Evolutionary conservation across 345 rosid genomes (phyloP), one percentile per base, ranked within the genome.

Genomic region (Lumnitzera littorea): DNA sequence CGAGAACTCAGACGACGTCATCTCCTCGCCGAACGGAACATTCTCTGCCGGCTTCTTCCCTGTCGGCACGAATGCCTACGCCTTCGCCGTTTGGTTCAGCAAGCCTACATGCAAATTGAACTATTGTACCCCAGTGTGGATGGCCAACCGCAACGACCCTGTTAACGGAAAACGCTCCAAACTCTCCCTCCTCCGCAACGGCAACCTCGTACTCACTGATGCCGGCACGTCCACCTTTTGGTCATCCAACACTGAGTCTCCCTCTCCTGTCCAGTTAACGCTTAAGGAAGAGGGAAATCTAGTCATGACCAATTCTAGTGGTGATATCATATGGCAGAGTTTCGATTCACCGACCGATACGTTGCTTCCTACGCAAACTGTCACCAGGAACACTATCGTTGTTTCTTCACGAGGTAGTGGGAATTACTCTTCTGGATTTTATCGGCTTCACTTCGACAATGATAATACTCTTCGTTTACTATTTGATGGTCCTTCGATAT

Each of bases 271-370:
- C 13, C 43, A 13, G 12, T 53, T 63, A 24, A 24, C 43, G 5
- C 74, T 76, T 11, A 51, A 27, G 17, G 23, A 72, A 29, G 55
- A 43, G 8, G 72, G 80, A 3, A 72, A 76, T 52, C 80, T 76
- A 12, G 57, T 65, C 43, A 4, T 36, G 43, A 36, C 43, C 7
- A 8, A 36, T 36, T 36, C 43, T 36, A 36, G 5, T 36, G 43
- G 8, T n/a, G 36, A 15, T 20, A 46, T 48, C 15, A 23, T 72
- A 4, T 71, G 76, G 76, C 54, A 76, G 53, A 76, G 74, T 56
- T 76, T 76, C 50, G 29, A 55, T 48, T 69, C 55, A 3, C 76
- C 80, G 0, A 76, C 72, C 0, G 72, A 76, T 51, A 76, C 76
- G 1, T 71, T 76, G 20, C 74, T 76, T 55, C 74, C 76, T 36